Evolutionary conservation across 1,139 yeast genomes (phyloP).

Genomic region (Pichia sp.): DNA sequence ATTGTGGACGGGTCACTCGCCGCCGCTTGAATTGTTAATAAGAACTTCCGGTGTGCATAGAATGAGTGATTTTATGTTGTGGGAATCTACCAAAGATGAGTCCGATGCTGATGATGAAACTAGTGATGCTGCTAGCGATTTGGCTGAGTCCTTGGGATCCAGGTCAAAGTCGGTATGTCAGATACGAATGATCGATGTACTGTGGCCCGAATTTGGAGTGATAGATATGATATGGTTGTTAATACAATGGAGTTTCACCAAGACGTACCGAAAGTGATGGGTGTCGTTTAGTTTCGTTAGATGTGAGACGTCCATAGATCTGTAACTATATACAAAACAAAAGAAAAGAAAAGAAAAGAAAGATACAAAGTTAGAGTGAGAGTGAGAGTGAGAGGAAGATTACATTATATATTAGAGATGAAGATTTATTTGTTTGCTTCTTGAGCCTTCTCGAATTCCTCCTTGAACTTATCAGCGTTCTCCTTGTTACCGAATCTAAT

Average conservation of each 20-base stretch:
- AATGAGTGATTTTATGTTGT: slow-evolving; percentile 81
- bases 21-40: slow-evolving; percentile 74
- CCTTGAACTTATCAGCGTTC: slow-evolving; percentile 94
- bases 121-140: too few relatives aligned
- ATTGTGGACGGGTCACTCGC: slow-evolving; percentile 62
- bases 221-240: slow-evolving; percentile 48
- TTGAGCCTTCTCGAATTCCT: slow-evolving; percentile 79
- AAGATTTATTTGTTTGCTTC: too few relatives aligned
- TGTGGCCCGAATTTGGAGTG: slow-evolving; percentile 91
- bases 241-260: slow-evolving; percentile 47
- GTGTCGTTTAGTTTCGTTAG: too few relatives aligned
- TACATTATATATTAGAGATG: too few relatives aligned
- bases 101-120: slow-evolving; percentile 32
- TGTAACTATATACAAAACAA: too few relatives aligned
- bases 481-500: slow-evolving; percentile 96
- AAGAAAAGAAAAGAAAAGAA: too few relatives aligned
- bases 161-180: too few relatives aligned
- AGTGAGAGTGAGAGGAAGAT: too few relatives aligned
- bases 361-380: too few relatives aligned
- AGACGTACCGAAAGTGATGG: too few relatives aligned
- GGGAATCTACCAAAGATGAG: slow-evolving; percentile 48
- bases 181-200: slow-evolving; percentile 55
- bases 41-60: slow-evolving; percentile 86
- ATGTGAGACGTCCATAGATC: too few relatives aligned
- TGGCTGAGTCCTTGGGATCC: too few relatives aligned